These are phyloP conservation scores for Carex parvula DNA, from an alignment of 176 grass and related monocot species.

Conservation along the genomic window DNA sequence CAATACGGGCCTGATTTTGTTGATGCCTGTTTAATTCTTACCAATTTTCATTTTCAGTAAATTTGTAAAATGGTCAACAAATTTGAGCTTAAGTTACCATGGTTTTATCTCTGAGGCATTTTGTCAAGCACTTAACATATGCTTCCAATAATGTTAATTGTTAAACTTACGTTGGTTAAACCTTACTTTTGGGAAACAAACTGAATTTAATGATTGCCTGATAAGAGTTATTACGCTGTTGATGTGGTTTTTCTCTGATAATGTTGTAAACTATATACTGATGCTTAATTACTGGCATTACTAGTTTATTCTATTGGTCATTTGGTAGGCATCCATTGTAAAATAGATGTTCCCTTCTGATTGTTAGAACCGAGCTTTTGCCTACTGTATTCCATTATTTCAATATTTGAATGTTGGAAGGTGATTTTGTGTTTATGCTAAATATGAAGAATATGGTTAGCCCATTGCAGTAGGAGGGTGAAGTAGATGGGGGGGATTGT, in stretches of 20 bases:
- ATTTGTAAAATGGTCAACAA: neutral
- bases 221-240: neutral
- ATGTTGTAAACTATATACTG: neutral
- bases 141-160: constrained; percentile 12
- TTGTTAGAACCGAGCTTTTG: neutral
- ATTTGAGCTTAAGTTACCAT: neutral
- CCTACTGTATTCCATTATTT: neutral
- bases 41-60: neutral
- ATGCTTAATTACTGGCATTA: neutral
- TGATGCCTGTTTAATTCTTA: neutral
- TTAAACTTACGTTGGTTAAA: neutral
- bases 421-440: neutral
- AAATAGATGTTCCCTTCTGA: neutral
- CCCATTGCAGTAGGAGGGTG: neutral
- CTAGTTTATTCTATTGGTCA: neutral
- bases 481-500: neutral
- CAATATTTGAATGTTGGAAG: neutral
- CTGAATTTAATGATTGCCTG: neutral
- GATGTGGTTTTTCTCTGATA: neutral
- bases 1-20: neutral
- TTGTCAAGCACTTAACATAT: neutral
- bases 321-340: neutral
- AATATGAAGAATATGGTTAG: neutral
- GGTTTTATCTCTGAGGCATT: neutral
- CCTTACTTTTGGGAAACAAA: neutral